Evolutionary conservation across 345 rosid genomes (phyloP).

Genomic region (Melaleuca quinquenervia): DNA sequence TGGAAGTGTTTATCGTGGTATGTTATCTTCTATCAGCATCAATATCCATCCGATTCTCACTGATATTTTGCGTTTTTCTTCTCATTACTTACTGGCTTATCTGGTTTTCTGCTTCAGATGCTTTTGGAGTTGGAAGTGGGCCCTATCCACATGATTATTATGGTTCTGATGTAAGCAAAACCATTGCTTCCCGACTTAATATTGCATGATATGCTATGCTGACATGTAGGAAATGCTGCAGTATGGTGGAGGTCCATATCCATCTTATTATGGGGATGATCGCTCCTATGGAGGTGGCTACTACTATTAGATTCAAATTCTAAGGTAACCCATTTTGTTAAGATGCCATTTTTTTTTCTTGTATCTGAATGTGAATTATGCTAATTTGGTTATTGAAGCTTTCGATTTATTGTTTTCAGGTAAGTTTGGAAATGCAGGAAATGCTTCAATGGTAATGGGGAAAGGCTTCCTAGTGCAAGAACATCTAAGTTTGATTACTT

Average conservation of each 20-base stretch:
- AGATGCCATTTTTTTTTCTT: neutral
- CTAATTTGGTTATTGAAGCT: neutral
- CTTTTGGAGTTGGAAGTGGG: constrained; percentile 24
- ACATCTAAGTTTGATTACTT: neutral
- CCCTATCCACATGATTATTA: constrained; percentile 26
- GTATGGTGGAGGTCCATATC: constrained; percentile 23
- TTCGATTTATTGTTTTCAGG: constrained; percentile 13
- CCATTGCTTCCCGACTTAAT: neutral
- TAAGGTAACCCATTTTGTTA: neutral
- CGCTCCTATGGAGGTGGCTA: constrained; percentile 34
- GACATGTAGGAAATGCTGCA: constrained; percentile 11
- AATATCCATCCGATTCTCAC: neutral
- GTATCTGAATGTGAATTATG: neutral
- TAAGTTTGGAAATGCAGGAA: constrained; percentile 21
- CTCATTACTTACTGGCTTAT: neutral
- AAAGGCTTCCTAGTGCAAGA: constrained; percentile 11
- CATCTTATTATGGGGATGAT: constrained; percentile 26
- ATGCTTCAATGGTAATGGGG: constrained; percentile 9
- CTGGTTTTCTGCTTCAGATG: constrained; percentile 21
- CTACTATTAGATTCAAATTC: constrained; percentile 17
- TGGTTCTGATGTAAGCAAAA: constrained; percentile 39
- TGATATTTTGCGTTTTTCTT: neutral
- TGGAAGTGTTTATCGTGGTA: constrained; percentile 37
- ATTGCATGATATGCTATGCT: neutral
- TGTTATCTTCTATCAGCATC: neutral